phyloP scores from a whole-genome alignment of 2,329 filamentous ascomycete species.

The Trichoderma atroviride region DNA sequence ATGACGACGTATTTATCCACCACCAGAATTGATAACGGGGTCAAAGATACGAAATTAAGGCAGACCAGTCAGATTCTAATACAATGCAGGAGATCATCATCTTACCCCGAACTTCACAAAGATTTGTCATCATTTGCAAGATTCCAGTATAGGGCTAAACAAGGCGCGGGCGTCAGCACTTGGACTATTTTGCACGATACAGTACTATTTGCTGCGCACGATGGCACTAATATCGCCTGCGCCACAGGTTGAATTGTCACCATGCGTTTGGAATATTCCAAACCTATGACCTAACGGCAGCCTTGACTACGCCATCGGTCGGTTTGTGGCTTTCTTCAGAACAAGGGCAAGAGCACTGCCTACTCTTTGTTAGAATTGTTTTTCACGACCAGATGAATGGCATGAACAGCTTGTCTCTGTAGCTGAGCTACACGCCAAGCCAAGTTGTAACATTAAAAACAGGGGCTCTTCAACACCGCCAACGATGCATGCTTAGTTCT shows the following conservation, averaged over 20 bases:
- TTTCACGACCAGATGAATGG: background rate
- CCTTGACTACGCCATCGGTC: background rate
- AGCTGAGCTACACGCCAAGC: background rate
- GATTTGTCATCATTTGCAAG: slow-evolving; percentile 21
- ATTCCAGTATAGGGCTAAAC: slow-evolving; percentile 11
- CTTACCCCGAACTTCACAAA: background rate
- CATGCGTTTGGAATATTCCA: background rate
- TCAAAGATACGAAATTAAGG: background rate
- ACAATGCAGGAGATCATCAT: slow-evolving; percentile 4
- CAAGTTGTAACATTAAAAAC: background rate
- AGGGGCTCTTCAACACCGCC: background rate
- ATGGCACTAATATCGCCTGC: background rate
- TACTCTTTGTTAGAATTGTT: background rate
- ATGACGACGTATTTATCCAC: slow-evolving; percentile 7
- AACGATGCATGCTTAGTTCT: background rate
- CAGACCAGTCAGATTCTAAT: background rate
- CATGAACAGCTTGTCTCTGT: background rate
- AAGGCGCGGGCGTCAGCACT: slow-evolving; percentile 13
- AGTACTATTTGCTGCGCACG: background rate
- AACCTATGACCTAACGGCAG: background rate
- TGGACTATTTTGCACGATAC: background rate
- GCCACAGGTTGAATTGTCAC: background rate
- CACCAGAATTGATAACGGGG: background rate
- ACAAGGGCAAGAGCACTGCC: background rate
- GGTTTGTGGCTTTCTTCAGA: background rate